Percentiles rank a stretch among this genome's conserved stretches.
Conservation (phyloP, 108 stramenopile genomes). For the Pseudonitzschia delicatissima region DNA sequence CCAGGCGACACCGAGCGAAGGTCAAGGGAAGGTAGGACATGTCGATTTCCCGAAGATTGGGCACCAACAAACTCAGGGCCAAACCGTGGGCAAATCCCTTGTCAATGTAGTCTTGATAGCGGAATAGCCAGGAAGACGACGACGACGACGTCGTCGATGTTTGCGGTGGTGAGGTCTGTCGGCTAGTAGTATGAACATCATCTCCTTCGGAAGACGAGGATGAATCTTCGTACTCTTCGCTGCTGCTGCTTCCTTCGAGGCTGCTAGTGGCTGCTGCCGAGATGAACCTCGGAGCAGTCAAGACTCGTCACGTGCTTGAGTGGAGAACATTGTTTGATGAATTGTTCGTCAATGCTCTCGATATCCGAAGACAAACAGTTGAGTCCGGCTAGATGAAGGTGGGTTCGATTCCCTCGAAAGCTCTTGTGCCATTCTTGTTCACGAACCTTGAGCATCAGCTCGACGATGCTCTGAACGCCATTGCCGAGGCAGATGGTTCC, state of each 20-base stretch:
- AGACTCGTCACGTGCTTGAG: slow-evolving; percentile 25
- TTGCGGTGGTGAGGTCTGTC: background rate
- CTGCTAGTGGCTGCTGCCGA: background rate
- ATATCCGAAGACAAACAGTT: slow-evolving; percentile 28
- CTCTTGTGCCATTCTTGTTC: slow-evolving; percentile 18
- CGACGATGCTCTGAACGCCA: slow-evolving; percentile 17
- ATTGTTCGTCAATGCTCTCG: slow-evolving; percentile 21
- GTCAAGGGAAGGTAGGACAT: slow-evolving; percentile 24
- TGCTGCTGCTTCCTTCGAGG: background rate
- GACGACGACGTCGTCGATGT: too few species aligned
- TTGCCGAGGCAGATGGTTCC: slow-evolving; percentile 26
- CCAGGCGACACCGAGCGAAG: slow-evolving; percentile 18
- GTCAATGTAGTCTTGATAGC: slow-evolving; percentile 29
- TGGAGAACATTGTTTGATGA: slow-evolving; percentile 13
- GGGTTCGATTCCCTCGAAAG: slow-evolving; percentile 26
- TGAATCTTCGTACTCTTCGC: background rate
- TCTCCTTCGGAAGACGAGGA: background rate
- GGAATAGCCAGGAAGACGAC: slow-evolving; percentile 16
- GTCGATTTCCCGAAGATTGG: slow-evolving; percentile 22
- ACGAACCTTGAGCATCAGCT: slow-evolving; percentile 22
- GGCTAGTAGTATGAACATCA: background rate
- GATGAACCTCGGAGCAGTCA: slow-evolving; percentile 20
- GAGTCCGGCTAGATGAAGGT: slow-evolving; percentile 19
- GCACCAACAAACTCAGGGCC: slow-evolving; percentile 16
- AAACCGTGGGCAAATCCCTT: slow-evolving; percentile 37